Evolutionary conservation across 176 grass and related monocot species (phyloP), one percentile per base, ranked within the genome.

Genomic region (Microstegium vimineum): DNA sequence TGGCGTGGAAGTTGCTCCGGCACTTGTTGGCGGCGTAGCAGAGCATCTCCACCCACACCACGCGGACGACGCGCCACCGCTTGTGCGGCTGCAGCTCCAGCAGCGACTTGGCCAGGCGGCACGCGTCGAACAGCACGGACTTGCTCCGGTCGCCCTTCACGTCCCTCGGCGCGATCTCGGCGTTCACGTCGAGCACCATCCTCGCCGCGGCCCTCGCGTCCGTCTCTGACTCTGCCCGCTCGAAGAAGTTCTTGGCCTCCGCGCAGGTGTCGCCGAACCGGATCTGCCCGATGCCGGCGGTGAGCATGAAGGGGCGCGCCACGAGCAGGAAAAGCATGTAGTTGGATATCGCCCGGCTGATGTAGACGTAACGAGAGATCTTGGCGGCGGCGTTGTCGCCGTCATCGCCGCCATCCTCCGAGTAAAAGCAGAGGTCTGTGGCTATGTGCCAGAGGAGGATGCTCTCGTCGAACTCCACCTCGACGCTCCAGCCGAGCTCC

Each of bases 11-110:
- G 82, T 94, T 89, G 30, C 84, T 81, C 13, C 27, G 42, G 81
- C 90, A 94, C 26, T 87, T 92, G 81, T 79, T 87, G 0, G 90
- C 90, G 4, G 87, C 87, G 34, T 92, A 94, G 72, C 90, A 86
- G 12, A 94, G 66, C 80, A 94, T 89, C 80, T 94, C 90, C 64
- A 92, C 83, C 87, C 90, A 88, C 31, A 92, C 92, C 18, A 71
- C 81, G 25, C 81, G 83, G 35, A 82, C 31, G 6, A 94, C 40
- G 81, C 78, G 57, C 90, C 90, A 94, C 80, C 84, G 82, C 36
- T 72, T 94, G 57, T 62, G 59, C 16, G 66, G 67, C 81, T 65
- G 74, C 74, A 92, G 78, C 52, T 81, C 45, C 47, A 71, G 67
- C 40, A 93, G 57, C 4, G 60, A 13, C 49, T 78, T 73, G 10